A percentile compares a stretch with the other conserved stretches of the same genome.
Conservation (phyloP, 2,329 filamentous ascomycete species). For the Diaporthe sp. region DNA sequence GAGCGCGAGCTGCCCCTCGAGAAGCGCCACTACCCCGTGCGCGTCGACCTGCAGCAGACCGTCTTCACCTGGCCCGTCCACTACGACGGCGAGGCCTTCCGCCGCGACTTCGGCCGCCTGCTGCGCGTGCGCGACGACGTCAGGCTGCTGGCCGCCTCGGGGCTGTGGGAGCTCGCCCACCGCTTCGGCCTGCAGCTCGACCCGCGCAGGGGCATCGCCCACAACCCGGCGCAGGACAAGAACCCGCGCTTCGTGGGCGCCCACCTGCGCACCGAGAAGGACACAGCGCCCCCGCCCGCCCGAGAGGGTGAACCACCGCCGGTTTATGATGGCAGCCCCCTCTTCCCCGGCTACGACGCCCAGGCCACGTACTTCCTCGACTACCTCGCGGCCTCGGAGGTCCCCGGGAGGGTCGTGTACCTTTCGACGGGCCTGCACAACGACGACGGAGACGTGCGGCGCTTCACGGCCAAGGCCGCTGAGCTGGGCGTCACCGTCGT, state of each 20-base stretch:
- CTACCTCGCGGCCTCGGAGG: slow-evolving; percentile 44
- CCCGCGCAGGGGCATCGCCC: slow-evolving; percentile 45
- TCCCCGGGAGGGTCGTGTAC: slow-evolving; percentile 55
- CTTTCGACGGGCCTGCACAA: slow-evolving; percentile 57
- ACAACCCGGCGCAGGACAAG: slow-evolving; percentile 35
- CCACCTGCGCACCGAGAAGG: slow-evolving; percentile 54
- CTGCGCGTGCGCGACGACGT: slow-evolving; percentile 54
- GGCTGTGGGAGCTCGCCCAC: slow-evolving; percentile 52
- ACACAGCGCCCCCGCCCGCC: slow-evolving; percentile 42
- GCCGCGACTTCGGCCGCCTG: slow-evolving; percentile 55
- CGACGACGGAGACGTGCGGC: slow-evolving; percentile 50
- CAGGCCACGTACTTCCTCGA: slow-evolving; percentile 52
- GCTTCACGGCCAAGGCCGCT: slow-evolving; percentile 54
- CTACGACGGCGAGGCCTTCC: slow-evolving; percentile 48
- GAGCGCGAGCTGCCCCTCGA: slow-evolving; percentile 47
- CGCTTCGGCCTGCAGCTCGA: slow-evolving; percentile 47
- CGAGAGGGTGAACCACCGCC: slow-evolving; percentile 5
- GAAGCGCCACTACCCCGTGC: slow-evolving; percentile 50
- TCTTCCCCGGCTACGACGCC: slow-evolving; percentile 50
- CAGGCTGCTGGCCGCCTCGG: slow-evolving; percentile 52
- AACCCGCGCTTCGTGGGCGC: slow-evolving; percentile 50
- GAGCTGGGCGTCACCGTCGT: slow-evolving; percentile 56
- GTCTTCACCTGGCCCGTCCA: slow-evolving; percentile 51
- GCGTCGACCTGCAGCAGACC: slow-evolving; percentile 49
- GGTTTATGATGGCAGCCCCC: neutral